A percentile compares a stretch with the other conserved stretches of the same genome.
Conservation (phyloP, 306 rosid species). For the Pterocarpus macrocarpus region DNA sequence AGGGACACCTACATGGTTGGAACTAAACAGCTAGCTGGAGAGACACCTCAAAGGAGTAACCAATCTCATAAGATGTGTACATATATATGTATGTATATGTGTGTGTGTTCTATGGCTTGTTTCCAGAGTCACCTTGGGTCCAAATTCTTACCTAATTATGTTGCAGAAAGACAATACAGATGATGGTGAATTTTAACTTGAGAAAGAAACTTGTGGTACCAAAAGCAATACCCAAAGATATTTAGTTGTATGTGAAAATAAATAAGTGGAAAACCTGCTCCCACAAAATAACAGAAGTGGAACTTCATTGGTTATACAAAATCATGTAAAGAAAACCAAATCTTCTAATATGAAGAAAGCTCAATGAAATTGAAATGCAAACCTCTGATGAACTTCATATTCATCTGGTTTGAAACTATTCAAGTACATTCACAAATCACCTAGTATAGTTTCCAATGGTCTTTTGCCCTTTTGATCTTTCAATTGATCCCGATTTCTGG, state of each 20-base stretch:
- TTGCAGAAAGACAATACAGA: conserved; percentile 13
- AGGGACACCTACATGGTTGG: too few species aligned
- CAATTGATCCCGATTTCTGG: conserved; percentile 78
- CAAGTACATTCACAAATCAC: conserved; percentile 54
- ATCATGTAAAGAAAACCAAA: conserved; percentile 21
- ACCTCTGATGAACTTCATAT: conserved; percentile 41
- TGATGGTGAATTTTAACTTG: conserved; percentile 10
- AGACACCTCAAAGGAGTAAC: too few species aligned
- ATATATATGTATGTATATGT: too few species aligned
- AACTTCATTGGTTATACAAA: conserved; percentile 31
- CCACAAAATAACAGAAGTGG: conserved; percentile 46
- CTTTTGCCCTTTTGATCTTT: conserved; percentile 71
- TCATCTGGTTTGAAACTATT: conserved; percentile 37
- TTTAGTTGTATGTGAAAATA: conserved; percentile 39
- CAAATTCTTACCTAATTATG: background rate
- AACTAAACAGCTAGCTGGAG: too few species aligned
- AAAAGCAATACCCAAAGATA: conserved; percentile 24
- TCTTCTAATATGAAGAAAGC: conserved; percentile 33
- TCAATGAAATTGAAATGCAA: conserved; percentile 43
- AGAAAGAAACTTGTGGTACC: conserved; percentile 25
- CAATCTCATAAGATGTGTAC: too few species aligned
- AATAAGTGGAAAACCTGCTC: conserved; percentile 41
- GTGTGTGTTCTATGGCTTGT: background rate
- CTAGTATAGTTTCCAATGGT: conserved; percentile 51
- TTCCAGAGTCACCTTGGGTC: background rate